Base-by-base conservation (phyloP, 768 basidiomycete genomes). In the Suillus fuscotomentosus region DNA sequence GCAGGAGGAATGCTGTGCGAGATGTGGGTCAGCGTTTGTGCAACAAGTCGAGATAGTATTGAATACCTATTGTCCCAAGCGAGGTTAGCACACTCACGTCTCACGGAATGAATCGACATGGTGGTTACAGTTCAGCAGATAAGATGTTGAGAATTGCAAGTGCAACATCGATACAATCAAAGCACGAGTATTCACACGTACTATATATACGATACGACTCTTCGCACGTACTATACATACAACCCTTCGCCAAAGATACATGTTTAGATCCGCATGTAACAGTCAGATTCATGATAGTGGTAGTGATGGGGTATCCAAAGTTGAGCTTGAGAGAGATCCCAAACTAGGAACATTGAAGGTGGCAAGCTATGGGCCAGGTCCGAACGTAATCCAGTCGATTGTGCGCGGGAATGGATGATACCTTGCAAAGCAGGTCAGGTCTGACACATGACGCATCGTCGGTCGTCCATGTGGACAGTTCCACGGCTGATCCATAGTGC, bases 401-500 rank as follows among this genome's bases (percentile, higher is more conserved):
- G 13, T 47, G 11, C 68, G 70, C 57, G 14, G 63, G n/a, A 56
- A 65, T 38, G 39, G 67, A 13, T 51, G 38, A 53, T 65, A 68
- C 24, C 66, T 64, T 45, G 67, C 70, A 57, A 78, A 75, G 7
- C 65, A 60, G 10, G 59, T 65, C 67, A 91, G 78, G 71, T 90
- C 89, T 55, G 80, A 80, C 36, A 90, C 78, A 78, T 89, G 90
- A 38, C 88, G 87, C 91, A 91, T 92, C 45, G 92, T 94, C 3
- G 92, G 92, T 36, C 92, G 79, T 9, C 91, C 91, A 71, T 93
- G 92, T n/a, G 92, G 92, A 72, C 92, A 93, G 63, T 92, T 89
- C 92, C 92, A 94, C 1, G 91, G 92, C 67, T 91, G 90, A 70
- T 91, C 87, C 83, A 92, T 92, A 42, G 83, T 88, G 51, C 89